These are phyloP conservation scores for Penicillium sp. DNA, from an alignment of 2,329 filamentous ascomycete genomes.

Conservation along the genomic window DNA sequence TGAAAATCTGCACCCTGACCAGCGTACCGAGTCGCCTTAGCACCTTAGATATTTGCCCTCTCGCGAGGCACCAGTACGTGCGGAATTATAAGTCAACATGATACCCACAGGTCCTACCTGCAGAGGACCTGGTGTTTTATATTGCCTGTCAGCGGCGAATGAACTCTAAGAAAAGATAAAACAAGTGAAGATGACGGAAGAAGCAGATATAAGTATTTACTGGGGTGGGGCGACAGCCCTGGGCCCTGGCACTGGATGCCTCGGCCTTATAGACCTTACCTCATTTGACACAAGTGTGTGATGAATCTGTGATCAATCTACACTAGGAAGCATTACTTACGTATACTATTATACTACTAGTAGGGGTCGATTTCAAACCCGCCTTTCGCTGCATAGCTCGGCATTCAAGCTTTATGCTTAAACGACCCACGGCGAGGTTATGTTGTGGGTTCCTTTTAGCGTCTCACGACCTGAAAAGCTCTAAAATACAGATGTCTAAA, in stretches of 20 bases:
- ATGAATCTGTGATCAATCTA: background rate
- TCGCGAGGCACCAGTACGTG: too few species aligned
- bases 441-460: conserved; percentile 10
- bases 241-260: background rate
- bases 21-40: too few species aligned
- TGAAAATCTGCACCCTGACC: background rate
- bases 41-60: background rate
- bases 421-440: conserved; percentile 15
- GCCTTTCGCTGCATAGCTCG: conserved; percentile 7
- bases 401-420: conserved; percentile 21
- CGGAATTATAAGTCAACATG: too few species aligned
- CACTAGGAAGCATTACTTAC: background rate
- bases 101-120: background rate
- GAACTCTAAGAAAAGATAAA: background rate
- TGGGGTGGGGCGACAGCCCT: background rate
- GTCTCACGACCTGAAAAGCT: conserved; percentile 1
- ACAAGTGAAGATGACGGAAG: background rate
- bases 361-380: background rate
- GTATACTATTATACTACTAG: background rate
- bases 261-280: conserved; percentile 3
- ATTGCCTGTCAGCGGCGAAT: background rate
- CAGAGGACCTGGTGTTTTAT: too few species aligned
- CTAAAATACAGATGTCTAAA: background rate
- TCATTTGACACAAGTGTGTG: conserved; percentile 1
- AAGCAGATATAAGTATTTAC: background rate